Evolutionary conservation across 1,139 yeast species (phyloP), one percentile per base, ranked within the genome.

Genomic region (Hansenula sp.): DNA sequence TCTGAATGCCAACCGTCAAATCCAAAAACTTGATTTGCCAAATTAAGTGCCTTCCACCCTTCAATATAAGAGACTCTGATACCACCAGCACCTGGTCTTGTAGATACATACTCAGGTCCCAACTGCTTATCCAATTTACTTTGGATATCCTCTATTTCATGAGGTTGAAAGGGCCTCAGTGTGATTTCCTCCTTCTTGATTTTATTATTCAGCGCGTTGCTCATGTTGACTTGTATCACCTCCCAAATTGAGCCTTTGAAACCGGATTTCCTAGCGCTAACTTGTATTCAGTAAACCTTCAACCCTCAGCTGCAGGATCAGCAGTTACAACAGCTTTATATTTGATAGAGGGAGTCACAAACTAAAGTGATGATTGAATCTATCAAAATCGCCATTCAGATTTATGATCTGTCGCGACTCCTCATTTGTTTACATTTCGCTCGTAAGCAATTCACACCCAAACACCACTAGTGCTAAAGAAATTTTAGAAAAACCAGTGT

Each of bases 31-130:
- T 82, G 85, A 56, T 86, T 86, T 15, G 95, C 94, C 39, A 86
- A 63, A 58, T 84, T 83, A 36, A 86, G 74, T 3, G 86, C 91
- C 57, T 78, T 81, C 90, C 91, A 84, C 1, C 94, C 95, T 63
- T 84, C 93, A 28, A 85, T 73, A 55, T 85, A 85, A 2, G 85
- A 80, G 5, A 85, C 88, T 42, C 75, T 70, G 36, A 72, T 72
- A 8, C 84, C 82, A 3, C 89, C 89, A 25, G 84, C 89, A 1
- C 91, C 94, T 2, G 91, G 83, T 35, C 98, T 73, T 41, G 79
- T 78, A 34, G 96, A 81, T 29, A 93, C 82, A 58, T 80, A 91
- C 62, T 91, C 98, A 0, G 98, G 97, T 0, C 99, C 99, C 30
- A 90, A 69, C 27, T 81, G 80, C 53, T 76, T 79, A 50, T 79